These are phyloP conservation scores for Fragilariopsis cylindrus DNA, from an alignment of 108 stramenopile species.

Conservation along the genomic window DNA sequence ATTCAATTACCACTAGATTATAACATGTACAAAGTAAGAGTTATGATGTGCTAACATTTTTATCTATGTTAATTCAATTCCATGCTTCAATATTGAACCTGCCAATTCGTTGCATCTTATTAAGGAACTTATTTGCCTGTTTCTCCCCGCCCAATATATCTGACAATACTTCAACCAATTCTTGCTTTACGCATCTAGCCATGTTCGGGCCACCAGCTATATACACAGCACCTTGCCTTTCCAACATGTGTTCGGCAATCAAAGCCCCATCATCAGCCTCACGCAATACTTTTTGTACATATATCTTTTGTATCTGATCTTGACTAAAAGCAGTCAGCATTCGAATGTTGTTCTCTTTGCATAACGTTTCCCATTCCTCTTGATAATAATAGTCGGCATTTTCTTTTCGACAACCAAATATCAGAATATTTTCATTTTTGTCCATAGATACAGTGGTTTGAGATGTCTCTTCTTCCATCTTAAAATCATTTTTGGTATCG, in stretches of 20 bases:
- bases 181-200: slow-evolving; percentile 78
- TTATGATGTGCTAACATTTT: too few relatives aligned
- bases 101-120: slow-evolving; percentile 40
- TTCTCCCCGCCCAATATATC: slow-evolving; percentile 33
- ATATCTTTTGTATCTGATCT: slow-evolving; percentile 72
- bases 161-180: slow-evolving; percentile 59
- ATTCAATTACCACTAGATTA: too few relatives aligned
- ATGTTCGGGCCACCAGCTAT: slow-evolving; percentile 87
- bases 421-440: slow-evolving; percentile 55
- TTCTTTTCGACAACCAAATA: slow-evolving; percentile 81
- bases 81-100: slow-evolving; percentile 76
- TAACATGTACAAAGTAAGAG: too few relatives aligned
- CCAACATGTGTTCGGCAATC: slow-evolving; percentile 65
- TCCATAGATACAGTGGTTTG: neutral
- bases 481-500: neutral
- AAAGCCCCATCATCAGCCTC: slow-evolving; percentile 57
- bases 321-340: slow-evolving; percentile 74
- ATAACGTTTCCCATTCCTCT: slow-evolving; percentile 59
- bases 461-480: slow-evolving; percentile 1
- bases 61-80: slow-evolving; percentile 41
- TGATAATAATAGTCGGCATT: slow-evolving; percentile 71
- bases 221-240: slow-evolving; percentile 63
- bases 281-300: slow-evolving; percentile 72
- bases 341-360: slow-evolving; percentile 30
- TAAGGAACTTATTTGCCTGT: slow-evolving; percentile 27